These are phyloP conservation scores for Cyberlindnera maritima DNA, from an alignment of 805 yeast genomes.

Conservation along the genomic window DNA sequence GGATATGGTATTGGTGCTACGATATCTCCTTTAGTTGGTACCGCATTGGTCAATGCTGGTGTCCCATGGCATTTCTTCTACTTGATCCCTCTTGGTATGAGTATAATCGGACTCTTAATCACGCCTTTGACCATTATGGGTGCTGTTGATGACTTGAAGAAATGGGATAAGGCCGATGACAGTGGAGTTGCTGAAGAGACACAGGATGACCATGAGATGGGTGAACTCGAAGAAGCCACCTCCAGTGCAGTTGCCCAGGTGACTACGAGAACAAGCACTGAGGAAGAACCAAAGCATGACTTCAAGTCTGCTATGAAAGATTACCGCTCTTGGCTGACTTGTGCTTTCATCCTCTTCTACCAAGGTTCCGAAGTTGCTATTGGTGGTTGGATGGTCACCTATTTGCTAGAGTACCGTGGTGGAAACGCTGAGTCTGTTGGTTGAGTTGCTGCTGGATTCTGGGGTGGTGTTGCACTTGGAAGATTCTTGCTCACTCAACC, in stretches of 20 bases:
- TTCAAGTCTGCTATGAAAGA: conserved; percentile 37
- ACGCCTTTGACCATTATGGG: conserved; percentile 43
- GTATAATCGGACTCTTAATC: conserved; percentile 32
- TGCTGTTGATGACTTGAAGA: conserved; percentile 39
- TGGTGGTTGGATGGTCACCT: conserved; percentile 68
- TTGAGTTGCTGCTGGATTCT: conserved; percentile 60
- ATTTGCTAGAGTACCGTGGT: conserved; percentile 47
- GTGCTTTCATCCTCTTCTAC: conserved; percentile 52
- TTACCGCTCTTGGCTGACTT: conserved; percentile 46
- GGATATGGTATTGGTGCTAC: conserved; percentile 65
- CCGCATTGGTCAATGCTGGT: conserved; percentile 47
- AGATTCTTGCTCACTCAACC: conserved; percentile 45
- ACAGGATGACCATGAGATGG: not conserved
- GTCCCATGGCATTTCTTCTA: conserved; percentile 57
- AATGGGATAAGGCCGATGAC: conserved; percentile 19
- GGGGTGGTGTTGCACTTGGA: conserved; percentile 64
- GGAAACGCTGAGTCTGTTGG: conserved; percentile 44
- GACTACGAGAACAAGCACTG: not conserved
- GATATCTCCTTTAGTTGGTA: conserved; percentile 56
- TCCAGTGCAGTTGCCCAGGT: too few relatives aligned
- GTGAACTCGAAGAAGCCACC: not conserved
- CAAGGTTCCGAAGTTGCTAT: conserved; percentile 63
- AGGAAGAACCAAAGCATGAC: conserved; percentile 11
- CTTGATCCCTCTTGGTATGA: conserved; percentile 45
- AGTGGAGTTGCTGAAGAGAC: not conserved